Conservation (phyloP, 2,329 filamentous ascomycete genomes). For the Arthrinium puccinioides region DNA sequence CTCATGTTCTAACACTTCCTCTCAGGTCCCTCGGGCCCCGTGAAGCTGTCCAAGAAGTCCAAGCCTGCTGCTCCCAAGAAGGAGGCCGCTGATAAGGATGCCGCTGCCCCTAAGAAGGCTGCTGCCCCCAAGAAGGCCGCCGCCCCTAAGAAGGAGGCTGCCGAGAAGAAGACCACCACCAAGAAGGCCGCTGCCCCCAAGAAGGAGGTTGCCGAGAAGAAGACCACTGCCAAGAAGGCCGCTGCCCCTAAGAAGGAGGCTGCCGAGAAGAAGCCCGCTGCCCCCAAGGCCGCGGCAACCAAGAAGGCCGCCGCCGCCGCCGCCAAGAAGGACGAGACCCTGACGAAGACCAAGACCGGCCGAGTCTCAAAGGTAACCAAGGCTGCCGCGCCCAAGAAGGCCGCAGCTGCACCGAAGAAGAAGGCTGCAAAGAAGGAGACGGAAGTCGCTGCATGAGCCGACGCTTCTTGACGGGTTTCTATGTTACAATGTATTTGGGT, state of each 20-base stretch:
- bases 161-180: constrained; percentile 30
- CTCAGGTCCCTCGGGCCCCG: constrained; percentile 73
- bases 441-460: constrained; percentile 19
- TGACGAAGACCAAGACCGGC: constrained; percentile 36
- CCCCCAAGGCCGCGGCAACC: constrained; percentile 33
- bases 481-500: constrained; percentile 28
- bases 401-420: constrained; percentile 31
- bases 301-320: constrained; percentile 35
- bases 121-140: constrained; percentile 46
- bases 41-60: constrained; percentile 84
- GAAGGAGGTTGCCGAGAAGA: constrained; percentile 78
- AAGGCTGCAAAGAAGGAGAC: constrained; percentile 19
- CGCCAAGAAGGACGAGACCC: constrained; percentile 75
- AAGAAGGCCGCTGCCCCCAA: constrained; percentile 38
- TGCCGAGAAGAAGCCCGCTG: constrained; percentile 55
- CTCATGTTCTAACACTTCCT: constrained; percentile 11
- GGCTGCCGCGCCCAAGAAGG: constrained; percentile 36
- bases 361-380: constrained; percentile 31
- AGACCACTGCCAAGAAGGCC: constrained; percentile 29
- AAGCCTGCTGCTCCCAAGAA: constrained; percentile 34
- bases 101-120: constrained; percentile 29
- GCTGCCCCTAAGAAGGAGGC: constrained; percentile 44
- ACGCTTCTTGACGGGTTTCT: constrained; percentile 17
- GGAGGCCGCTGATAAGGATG: constrained; percentile 27
- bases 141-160: constrained; percentile 55